Percentiles rank a stretch among this genome's conserved stretches.
phyloP scores from a whole-genome alignment of 768 basidiomycete genomes.

The Mycena rosella region DNA sequence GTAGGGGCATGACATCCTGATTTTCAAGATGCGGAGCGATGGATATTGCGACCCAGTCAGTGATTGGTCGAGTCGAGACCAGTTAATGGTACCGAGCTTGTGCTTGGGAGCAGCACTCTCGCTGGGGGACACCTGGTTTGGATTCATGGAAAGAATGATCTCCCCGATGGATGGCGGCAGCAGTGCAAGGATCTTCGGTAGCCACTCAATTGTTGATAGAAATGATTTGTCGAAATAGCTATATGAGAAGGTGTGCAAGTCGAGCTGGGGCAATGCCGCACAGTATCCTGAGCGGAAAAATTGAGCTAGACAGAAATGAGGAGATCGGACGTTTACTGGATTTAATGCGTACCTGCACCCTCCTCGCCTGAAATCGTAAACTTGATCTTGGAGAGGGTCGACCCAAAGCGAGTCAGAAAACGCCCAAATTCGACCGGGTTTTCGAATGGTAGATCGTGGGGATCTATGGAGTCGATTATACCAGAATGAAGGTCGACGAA shows the following conservation, averaged over 20 bases:
- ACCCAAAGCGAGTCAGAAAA: slow-evolving; percentile 2
- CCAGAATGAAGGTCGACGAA: slow-evolving; percentile 12
- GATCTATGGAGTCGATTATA: background rate
- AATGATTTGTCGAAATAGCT: slow-evolving; percentile 12
- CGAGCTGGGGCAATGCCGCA: too few species aligned
- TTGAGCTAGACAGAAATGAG: too few species aligned
- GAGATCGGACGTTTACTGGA: background rate
- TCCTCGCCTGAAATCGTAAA: background rate
- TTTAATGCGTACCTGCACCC: slow-evolving; percentile 2
- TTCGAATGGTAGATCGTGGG: background rate
- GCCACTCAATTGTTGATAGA: slow-evolving; percentile 1
- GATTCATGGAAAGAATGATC: background rate
- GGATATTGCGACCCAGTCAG: slow-evolving; percentile 2
- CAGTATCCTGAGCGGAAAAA: too few species aligned
- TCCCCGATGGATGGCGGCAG: slow-evolving; percentile 12
- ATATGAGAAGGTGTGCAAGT: background rate
- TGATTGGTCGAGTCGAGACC: background rate
- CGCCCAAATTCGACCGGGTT: background rate
- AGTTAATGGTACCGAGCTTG: slow-evolving; percentile 2
- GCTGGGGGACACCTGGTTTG: background rate
- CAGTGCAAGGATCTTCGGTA: slow-evolving; percentile 12
- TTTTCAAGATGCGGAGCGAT: background rate
- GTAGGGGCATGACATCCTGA: background rate
- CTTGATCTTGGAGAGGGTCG: background rate
- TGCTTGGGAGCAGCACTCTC: background rate